These are phyloP conservation scores for Alternaria gansuensis DNA, from an alignment of 2,329 filamentous ascomycete species.

Conservation along the genomic window DNA sequence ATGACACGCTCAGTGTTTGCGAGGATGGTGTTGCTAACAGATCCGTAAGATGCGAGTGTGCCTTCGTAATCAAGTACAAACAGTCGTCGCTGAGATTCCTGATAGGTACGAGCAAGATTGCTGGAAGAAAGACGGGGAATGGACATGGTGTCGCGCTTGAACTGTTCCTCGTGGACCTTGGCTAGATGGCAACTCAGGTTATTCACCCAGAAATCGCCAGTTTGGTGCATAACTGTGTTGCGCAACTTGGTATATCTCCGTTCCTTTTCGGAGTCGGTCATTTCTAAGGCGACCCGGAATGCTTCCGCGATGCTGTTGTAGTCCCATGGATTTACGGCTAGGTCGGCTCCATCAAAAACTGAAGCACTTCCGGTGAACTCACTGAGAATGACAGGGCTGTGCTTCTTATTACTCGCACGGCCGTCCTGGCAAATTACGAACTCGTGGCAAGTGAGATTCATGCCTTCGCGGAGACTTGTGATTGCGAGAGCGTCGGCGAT, in stretches of 20 bases:
- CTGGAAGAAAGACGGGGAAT: conserved; percentile 83
- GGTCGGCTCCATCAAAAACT: conserved; percentile 79
- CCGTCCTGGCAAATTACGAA: conserved; percentile 94
- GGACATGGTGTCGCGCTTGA: conserved; percentile 81
- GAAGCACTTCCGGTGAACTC: conserved; percentile 94
- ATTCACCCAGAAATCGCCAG: conserved; percentile 86
- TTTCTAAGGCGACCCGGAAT: conserved; percentile 83
- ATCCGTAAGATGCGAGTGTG: conserved; percentile 87
- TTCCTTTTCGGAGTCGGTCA: conserved; percentile 77
- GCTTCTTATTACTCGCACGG: conserved; percentile 73
- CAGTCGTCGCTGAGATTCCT: conserved; percentile 71
- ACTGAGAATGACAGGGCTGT: conserved; percentile 88
- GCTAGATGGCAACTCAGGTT: conserved; percentile 76
- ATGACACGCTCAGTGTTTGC: conserved; percentile 87
- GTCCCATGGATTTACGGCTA: conserved; percentile 95
- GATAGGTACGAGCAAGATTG: conserved; percentile 72
- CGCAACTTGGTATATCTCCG: conserved; percentile 78
- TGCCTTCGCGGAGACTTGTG: conserved; percentile 92
- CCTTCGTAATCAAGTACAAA: conserved; percentile 96
- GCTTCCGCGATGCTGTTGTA: conserved; percentile 87
- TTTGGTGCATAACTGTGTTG: conserved; percentile 78
- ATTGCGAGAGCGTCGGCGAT: conserved; percentile 94
- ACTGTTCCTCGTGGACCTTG: conserved; percentile 82
- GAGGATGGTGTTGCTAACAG: conserved; percentile 82
- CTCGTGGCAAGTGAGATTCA: conserved; percentile 96